Base-by-base conservation (phyloP, 2,329 filamentous ascomycete species). In the Microsporum canis region DNA sequence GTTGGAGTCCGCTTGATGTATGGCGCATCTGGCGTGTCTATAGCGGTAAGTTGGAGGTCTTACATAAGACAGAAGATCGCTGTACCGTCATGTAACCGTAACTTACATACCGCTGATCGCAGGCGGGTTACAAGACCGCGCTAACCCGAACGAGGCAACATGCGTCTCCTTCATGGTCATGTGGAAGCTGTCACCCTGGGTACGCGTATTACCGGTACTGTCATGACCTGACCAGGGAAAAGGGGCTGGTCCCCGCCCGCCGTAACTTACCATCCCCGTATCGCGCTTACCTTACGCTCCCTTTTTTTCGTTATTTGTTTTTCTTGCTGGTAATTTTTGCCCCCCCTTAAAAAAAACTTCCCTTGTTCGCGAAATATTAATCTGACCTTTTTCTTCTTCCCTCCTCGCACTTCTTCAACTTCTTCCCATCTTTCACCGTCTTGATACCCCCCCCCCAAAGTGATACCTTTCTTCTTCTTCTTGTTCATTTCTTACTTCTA, bases 381-480 rank as follows among this genome's bases (percentile, higher is more conserved):
- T 38, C 31, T 8, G 51, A 34, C 51, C 27, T 34, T 39, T 38
- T 33, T 61, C 59, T 61, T 62, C 66, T 65, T 63, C 59, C 66
- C 64, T 61, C 63, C 65, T 60, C 63, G 65, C 62, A 65, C 64
- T 66, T 66, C 63, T 45, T 61, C 56, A 57, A 59, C 60, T 33
- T 62, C 63, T 64, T 67, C 63, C 62, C 63, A 63, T 60, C 64
- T 66, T 62, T 64, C 66, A 65, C 69, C 69, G 66, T 66, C 70
- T 66, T 74, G 68, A 71, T 73, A 72, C 73, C 71, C 70, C 73
- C 71, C n/a, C 70, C 17, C 17, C 17, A 23, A 23, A 71, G 71
- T 71, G 73, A 73, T 69, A 58, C 73, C 71, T 67, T 69, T 43
- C 17, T n/a, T 36, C 34, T 36, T 43, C 39, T 43, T 43, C 36